phyloP scores from a whole-genome alignment of 495 filamentous ascomycete genomes.

The Hamigera avellanea region DNA sequence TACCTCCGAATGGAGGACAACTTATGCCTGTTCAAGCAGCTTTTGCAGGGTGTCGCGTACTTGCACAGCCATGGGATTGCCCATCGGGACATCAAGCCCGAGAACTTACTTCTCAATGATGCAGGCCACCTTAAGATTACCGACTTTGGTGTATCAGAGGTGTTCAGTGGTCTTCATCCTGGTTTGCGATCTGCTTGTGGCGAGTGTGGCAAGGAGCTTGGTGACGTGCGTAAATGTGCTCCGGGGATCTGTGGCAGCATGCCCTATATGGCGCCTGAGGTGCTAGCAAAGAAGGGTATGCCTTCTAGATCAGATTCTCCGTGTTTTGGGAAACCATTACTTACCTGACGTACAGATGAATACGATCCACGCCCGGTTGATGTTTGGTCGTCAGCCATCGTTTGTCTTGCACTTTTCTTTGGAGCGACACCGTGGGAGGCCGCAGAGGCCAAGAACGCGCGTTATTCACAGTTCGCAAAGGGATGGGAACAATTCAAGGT shows the following conservation, averaged over 20 bases:
- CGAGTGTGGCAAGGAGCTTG: slow-evolving; percentile 55
- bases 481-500: slow-evolving; percentile 51
- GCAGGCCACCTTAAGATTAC: slow-evolving; percentile 68
- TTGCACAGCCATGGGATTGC: slow-evolving; percentile 62
- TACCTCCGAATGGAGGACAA: slow-evolving; percentile 49
- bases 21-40: slow-evolving; percentile 70
- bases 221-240: slow-evolving; percentile 50
- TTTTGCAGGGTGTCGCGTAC: slow-evolving; percentile 58
- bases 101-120: slow-evolving; percentile 60
- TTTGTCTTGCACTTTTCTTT: slow-evolving; percentile 57
- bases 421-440: slow-evolving; percentile 54
- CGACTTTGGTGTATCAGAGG: slow-evolving; percentile 69
- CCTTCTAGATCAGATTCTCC: not conserved
- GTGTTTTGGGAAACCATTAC: too few species aligned
- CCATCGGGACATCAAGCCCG: slow-evolving; percentile 73
- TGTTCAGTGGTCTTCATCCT: slow-evolving; percentile 64
- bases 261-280: slow-evolving; percentile 71
- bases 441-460: slow-evolving; percentile 29
- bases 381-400: slow-evolving; percentile 68
- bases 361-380: slow-evolving; percentile 70
- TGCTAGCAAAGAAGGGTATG: slow-evolving; percentile 47
- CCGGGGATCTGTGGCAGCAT: slow-evolving; percentile 65
- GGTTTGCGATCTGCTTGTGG: slow-evolving; percentile 51
- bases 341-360: slow-evolving; percentile 12
- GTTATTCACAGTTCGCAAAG: slow-evolving; percentile 46